Evolutionary conservation across 2,329 filamentous ascomycete genomes (phyloP), one percentile per base, ranked within the genome.

Genomic region (Apiospora sp.): DNA sequence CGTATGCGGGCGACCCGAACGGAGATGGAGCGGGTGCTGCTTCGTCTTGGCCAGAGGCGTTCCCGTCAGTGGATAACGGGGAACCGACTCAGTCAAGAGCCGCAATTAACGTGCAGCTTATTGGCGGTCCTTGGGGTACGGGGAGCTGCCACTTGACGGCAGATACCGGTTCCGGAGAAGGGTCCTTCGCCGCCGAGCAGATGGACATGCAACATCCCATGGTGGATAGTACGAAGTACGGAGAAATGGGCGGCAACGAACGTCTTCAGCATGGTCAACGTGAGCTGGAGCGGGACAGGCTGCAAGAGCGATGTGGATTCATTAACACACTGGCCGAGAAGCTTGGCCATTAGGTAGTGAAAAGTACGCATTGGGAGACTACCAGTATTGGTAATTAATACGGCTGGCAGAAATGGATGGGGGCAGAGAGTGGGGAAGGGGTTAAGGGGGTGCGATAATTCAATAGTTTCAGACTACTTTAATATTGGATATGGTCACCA

Each of bases 231-330:
- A 34, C 75, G 3, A 71, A 74, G n/a, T 74, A 74, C 22, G 74
- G 58, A 4, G 75, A 76, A 27, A 77, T 78, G 75, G 74, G 48
- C 2, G 69, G 48, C 4, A 41, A 44, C 5, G 44, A 44, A 34
- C 24, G 16, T 4, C 37, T 24, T 8, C 58, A 73, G n/a, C 71
- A 51, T 54, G 73, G 75, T 12, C 71, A 74, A 71, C 68, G 71
- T 12, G 37, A 71, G 24, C 48, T 78, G 7, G 71, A 74, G 34
- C 58, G 72, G 24, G 72, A 79, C 67, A 76, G 71, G 30, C 46
- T 78, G 44, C 22, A 78, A 0, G 70, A 76, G 69, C 61, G 78
- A 37, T 79, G 77, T 30, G 70, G 61, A 4, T 79, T 77, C 72
- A 75, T 78, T 70, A 73, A 77, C 37, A 75, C 72, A 0, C 71